Base-by-base conservation (phyloP, 495 filamentous ascomycete species). In the Penicillium turbatum region DNA sequence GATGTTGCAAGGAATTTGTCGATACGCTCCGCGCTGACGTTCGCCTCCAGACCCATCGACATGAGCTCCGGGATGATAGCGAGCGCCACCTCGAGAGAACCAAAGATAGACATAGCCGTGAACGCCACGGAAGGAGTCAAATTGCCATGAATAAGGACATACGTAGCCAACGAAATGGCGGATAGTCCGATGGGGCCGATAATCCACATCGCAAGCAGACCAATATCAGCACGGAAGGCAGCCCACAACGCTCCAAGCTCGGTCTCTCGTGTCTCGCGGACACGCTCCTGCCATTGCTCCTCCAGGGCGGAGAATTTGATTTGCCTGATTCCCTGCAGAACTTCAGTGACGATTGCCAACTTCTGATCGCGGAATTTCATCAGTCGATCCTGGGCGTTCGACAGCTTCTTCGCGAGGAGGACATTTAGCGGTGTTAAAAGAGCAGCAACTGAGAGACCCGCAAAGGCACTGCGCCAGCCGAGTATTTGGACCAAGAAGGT, bases 251-350 rank as follows among this genome's bases (percentile, higher is more conserved):
- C 79, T 0, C 56, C 50, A 0, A 95, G 79, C 60, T 95, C 90
- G 24, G 76, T 75, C 11, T 81, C 78, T 59, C 90, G 78, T 21
- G 82, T 79, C 6, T 74, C 73, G n/a, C 71, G 64, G 48, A 95
- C 89, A 49, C 83, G 85, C n/a, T 77, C 69, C 67, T 92, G 80
- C 90, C 90, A 95, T 54, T 87, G 82, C 13, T 73, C 66, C 62
- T 95, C 90, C n/a, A 89, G 66, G 9, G 89, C 89, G 0, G 87
- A 88, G 58, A 95, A 92, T 59, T 95, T 95, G 65, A 95, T 89
- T 63, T 95, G 90, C 6, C 90, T 80, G 49, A 95, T 92, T 43
- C 86, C 90, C 56, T 88, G 84, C 0, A 95, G 70, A 1, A 87
- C 89, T 65, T 95, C 90, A 0, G 87, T 88, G 11, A 95, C 78